A percentile compares a stretch with the other conserved stretches of the same genome.
These are phyloP conservation scores for Beauveria bassiana DNA, from an alignment of 2,329 filamentous ascomycete species.

Conservation along the genomic window DNA sequence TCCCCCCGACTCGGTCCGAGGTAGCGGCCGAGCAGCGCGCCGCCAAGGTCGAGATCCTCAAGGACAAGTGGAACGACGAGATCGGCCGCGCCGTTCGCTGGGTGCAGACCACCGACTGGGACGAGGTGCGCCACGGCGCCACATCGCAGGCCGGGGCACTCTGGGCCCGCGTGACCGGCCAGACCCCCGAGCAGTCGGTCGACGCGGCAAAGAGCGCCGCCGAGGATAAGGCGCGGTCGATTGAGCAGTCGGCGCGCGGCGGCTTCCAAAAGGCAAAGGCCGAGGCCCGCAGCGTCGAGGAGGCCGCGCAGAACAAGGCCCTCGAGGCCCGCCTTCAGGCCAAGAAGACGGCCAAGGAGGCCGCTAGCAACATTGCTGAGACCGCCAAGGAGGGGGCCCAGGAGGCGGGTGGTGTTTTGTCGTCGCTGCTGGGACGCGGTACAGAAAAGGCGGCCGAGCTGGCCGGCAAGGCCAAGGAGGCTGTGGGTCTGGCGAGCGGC, in stretches of 20 bases:
- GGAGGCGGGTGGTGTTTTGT: conserved; percentile 30
- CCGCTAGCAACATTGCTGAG: conserved; percentile 18
- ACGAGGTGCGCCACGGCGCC: conserved; percentile 49
- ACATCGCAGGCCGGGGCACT: conserved; percentile 42
- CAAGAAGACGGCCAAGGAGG: conserved; percentile 17
- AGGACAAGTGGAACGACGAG: conserved; percentile 73
- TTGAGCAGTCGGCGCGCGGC: conserved; percentile 28
- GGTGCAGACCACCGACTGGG: conserved; percentile 61
- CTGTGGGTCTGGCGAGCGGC: conserved; percentile 28
- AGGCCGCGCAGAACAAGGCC: conserved; percentile 20
- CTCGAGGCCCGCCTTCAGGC: conserved; percentile 20
- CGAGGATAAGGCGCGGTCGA: conserved; percentile 23
- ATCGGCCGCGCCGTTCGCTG: conserved; percentile 58
- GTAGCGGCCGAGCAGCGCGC: conserved; percentile 43
- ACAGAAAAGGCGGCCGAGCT: conserved; percentile 34
- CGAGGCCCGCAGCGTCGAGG: conserved; percentile 20
- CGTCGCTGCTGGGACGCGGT: conserved; percentile 32
- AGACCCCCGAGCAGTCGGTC: conserved; percentile 17
- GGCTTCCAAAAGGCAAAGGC: conserved; percentile 25
- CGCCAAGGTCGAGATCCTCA: conserved; percentile 57
- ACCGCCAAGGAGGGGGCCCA: conserved; percentile 23
- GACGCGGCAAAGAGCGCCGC: conserved; percentile 24
- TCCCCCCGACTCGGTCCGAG: conserved; percentile 43
- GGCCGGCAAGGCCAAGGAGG: conserved; percentile 27
- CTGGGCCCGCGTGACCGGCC: conserved; percentile 33